Conservation (phyloP, 805 yeast species). For the Candida insectorum region DNA sequence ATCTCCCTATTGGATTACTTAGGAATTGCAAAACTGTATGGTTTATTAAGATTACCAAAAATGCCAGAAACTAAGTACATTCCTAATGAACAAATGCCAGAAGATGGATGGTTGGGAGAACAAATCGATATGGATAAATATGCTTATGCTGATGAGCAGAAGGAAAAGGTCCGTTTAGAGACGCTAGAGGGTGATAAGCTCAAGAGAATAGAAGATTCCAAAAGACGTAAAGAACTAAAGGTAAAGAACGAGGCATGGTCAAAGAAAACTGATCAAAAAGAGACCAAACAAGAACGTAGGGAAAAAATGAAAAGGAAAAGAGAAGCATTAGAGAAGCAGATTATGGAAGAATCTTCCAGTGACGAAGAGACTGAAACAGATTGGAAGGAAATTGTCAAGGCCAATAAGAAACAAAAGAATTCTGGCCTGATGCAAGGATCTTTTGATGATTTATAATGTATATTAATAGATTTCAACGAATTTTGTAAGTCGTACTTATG, state of each 20-base stretch:
- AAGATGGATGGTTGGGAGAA: conserved; percentile 71
- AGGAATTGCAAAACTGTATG: conserved; percentile 72
- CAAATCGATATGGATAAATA: conserved; percentile 66
- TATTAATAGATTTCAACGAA: conserved; percentile 5
- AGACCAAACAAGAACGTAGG: conserved; percentile 57
- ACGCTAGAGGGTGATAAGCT: conserved; percentile 49
- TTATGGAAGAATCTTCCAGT: conserved; percentile 42
- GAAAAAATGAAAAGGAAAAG: conserved; percentile 64
- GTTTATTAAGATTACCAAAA: conserved; percentile 77
- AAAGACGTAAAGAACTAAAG: conserved; percentile 41
- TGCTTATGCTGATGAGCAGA: conserved; percentile 58
- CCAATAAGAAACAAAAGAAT: conserved; percentile 58
- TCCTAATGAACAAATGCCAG: conserved; percentile 48
- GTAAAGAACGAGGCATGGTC: conserved; percentile 78
- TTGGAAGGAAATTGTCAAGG: conserved; percentile 82
- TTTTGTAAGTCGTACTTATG: conserved; percentile 40
- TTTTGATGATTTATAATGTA: conserved; percentile 49
- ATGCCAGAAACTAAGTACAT: conserved; percentile 84
- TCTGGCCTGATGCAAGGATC: conserved; percentile 45
- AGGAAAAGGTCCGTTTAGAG: conserved; percentile 60
- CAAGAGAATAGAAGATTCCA: conserved; percentile 36
- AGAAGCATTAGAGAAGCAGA: conserved; percentile 60
- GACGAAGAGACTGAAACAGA: conserved; percentile 57
- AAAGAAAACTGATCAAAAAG: conserved; percentile 59
- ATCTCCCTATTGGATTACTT: conserved; percentile 65